Percentiles rank a stretch among this genome's conserved stretches.
These are phyloP conservation scores for Tetrahymena borealis DNA, from an alignment of 73 alveolate species.

Conservation along the genomic window DNA sequence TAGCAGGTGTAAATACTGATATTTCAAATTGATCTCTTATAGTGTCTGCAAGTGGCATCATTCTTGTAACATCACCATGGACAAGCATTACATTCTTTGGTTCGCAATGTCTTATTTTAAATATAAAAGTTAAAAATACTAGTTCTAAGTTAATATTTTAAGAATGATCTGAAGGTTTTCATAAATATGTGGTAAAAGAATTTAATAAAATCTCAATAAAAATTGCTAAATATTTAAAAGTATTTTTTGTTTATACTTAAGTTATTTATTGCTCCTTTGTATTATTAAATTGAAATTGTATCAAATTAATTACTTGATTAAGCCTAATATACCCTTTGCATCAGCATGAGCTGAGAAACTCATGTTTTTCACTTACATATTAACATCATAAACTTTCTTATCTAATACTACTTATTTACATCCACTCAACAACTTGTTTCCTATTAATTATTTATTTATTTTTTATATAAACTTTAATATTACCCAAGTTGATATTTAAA, in stretches of 20 bases:
- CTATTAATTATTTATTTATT: no score
- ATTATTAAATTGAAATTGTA: neutral
- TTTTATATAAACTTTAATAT: no score
- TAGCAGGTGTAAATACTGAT: neutral
- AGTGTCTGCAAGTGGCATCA: neutral
- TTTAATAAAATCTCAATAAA: no score
- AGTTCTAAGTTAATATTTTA: no score
- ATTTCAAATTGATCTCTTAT: neutral
- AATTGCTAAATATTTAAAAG: no score
- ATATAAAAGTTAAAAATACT: no score
- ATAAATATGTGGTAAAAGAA: no score
- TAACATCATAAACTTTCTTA: conserved; percentile 77
- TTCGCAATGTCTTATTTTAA: neutral
- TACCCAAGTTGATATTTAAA: no score
- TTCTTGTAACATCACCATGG: conserved; percentile 2
- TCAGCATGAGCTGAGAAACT: conserved; percentile 98
- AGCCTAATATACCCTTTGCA: conserved; percentile 90
- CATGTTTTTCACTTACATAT: conserved; percentile 81
- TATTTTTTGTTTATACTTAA: neutral
- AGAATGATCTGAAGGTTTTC: no score
- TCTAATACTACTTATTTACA: conserved; percentile 81
- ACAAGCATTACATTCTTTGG: conserved; percentile 1
- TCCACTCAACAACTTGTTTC: conserved; percentile 62
- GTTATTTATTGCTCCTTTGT: neutral
- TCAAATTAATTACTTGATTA: conserved; percentile 52